A percentile compares a stretch with the other conserved stretches of the same genome.
Conservation (phyloP, 1,284 basidiomycete species). For the Microbotryum saponariae region DNA sequence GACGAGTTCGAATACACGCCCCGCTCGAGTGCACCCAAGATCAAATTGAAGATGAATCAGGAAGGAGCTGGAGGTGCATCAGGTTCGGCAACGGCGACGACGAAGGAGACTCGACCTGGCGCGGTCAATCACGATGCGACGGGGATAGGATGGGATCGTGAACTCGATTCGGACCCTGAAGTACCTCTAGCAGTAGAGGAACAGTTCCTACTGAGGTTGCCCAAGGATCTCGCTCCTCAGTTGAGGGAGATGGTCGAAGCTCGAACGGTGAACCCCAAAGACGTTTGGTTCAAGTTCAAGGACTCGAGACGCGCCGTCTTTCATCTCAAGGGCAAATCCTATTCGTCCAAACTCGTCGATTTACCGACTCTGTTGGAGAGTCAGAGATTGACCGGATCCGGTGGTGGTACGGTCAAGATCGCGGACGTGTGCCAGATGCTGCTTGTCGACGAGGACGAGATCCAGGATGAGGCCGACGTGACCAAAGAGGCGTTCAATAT, state of each 20-base stretch:
- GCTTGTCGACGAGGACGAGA: conserved; percentile 72
- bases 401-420: conserved; percentile 84
- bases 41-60: conserved; percentile 73
- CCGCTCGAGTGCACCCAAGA: conserved; percentile 46
- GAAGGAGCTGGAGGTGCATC: conserved; percentile 57
- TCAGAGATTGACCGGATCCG: conserved; percentile 56
- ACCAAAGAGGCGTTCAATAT: conserved; percentile 60
- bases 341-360: conserved; percentile 90
- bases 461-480: conserved; percentile 59
- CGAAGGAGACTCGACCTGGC: conserved; percentile 65
- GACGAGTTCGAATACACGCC: conserved; percentile 13
- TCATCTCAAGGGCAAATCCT: conserved; percentile 71
- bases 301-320: conserved; percentile 89
- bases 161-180: conserved; percentile 91
- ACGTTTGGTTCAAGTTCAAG: conserved; percentile 98
- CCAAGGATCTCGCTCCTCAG: conserved; percentile 60
- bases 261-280: conserved; percentile 44
- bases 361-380: conserved; percentile 89
- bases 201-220: conserved; percentile 89
- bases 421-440: conserved; percentile 78
- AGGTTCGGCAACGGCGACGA: conserved; percentile 45
- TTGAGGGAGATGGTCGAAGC: conserved; percentile 51
- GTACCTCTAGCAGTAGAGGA: conserved; percentile 84
- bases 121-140: conserved; percentile 11
- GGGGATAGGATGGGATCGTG: conserved; percentile 52